A percentile compares a stretch with the other conserved stretches of the same genome.
phyloP scores from a whole-genome alignment of 2,329 filamentous ascomycete genomes.

The Pleomassaria siparia region DNA sequence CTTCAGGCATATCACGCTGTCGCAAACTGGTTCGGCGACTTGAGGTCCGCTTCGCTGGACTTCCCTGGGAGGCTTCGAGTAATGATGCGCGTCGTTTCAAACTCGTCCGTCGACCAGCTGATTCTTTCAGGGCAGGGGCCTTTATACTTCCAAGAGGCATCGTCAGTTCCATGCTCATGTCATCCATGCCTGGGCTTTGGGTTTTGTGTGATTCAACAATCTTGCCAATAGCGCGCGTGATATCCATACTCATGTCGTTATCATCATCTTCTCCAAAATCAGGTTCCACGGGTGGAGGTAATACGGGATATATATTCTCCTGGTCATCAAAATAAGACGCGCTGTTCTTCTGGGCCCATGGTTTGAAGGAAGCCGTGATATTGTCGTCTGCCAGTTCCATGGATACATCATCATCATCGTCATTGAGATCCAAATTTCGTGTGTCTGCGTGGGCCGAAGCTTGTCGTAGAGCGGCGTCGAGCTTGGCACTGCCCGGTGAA shows the following conservation, averaged over 20 bases:
- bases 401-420: constrained; percentile 54
- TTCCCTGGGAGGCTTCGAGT: constrained; percentile 39
- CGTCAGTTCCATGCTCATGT: constrained; percentile 59
- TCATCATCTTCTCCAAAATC: constrained; percentile 49
- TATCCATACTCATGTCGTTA: constrained; percentile 89
- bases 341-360: constrained; percentile 66
- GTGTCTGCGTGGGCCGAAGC: constrained; percentile 77
- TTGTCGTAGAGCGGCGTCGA: constrained; percentile 76
- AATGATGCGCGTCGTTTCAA: constrained; percentile 49
- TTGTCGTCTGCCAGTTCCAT: constrained; percentile 63
- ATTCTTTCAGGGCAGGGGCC: constrained; percentile 25
- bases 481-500: constrained; percentile 68
- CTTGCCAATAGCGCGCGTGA: constrained; percentile 78
- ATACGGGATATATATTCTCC: constrained; percentile 54
- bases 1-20: constrained; percentile 40
- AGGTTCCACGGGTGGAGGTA: constrained; percentile 38
- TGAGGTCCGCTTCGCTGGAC: constrained; percentile 38
- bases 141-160: constrained; percentile 56
- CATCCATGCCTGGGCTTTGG: constrained; percentile 45
- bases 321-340: constrained; percentile 45
- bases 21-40: constrained; percentile 43
- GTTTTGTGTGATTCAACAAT: constrained; percentile 61
- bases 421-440: constrained; percentile 63
- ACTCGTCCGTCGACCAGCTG: constrained; percentile 36
- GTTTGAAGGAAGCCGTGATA: constrained; percentile 71